These are phyloP conservation scores for Aspergillus udagawae DNA, from an alignment of 2,329 filamentous ascomycete genomes.

Conservation along the genomic window DNA sequence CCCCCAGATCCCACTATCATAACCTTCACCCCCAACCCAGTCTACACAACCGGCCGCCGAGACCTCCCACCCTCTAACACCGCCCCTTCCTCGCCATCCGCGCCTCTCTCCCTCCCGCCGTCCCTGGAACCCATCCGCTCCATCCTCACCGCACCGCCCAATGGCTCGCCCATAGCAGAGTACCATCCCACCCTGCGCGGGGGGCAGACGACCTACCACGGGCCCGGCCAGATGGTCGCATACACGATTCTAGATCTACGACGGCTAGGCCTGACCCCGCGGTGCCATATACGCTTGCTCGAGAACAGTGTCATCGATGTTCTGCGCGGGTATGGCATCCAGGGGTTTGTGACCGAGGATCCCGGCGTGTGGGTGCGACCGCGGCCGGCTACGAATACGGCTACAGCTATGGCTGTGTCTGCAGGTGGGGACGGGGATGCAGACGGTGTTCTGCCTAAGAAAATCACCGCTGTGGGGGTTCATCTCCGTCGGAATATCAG, in stretches of 20 bases:
- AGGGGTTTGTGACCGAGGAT: conserved; percentile 63
- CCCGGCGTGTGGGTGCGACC: conserved; percentile 74
- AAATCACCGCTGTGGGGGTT: conserved; percentile 90
- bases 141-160: conserved; percentile 22
- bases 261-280: conserved; percentile 62
- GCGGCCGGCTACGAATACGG: not conserved
- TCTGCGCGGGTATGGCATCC: conserved; percentile 58
- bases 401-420: not conserved
- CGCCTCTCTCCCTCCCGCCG: conserved; percentile 35
- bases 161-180: conserved; percentile 47
- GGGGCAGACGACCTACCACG: conserved; percentile 91
- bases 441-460: conserved; percentile 38
- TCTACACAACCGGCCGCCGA: conserved; percentile 86
- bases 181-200: conserved; percentile 73
- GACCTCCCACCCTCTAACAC: conserved; percentile 52
- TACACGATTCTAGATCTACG: conserved; percentile 87
- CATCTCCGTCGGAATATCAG: conserved; percentile 80
- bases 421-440: not conserved
- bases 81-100: conserved; percentile 12
- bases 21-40: conserved; percentile 76
- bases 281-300: conserved; percentile 72
- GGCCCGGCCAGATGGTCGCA: conserved; percentile 86
- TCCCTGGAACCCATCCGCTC: conserved; percentile 35
- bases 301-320: conserved; percentile 71
- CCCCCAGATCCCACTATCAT: conserved; percentile 67